Evolutionary conservation across 768 basidiomycete genomes (phyloP).

Genomic region (Amanita inopinata): DNA sequence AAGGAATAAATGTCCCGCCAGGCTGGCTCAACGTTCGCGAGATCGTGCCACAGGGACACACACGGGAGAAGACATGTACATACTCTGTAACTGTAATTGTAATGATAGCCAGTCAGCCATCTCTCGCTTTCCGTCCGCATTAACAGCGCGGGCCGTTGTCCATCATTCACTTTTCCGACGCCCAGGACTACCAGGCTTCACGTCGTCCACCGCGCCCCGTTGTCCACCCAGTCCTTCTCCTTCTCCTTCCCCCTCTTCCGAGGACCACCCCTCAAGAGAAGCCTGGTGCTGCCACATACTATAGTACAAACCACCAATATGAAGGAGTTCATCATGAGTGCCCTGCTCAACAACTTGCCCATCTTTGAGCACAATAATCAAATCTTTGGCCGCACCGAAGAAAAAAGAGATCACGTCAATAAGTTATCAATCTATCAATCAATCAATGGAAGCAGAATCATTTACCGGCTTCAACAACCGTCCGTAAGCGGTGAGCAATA

Average conservation of each 20-base stretch:
- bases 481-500: slow-evolving; percentile 88
- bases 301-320: slow-evolving; percentile 57
- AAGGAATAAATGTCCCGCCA: too few relatives aligned
- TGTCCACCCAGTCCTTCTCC: too few relatives aligned
- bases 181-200: too few relatives aligned
- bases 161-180: too few relatives aligned
- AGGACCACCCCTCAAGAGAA: slow-evolving; percentile 23
- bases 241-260: neutral
- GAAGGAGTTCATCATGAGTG: slow-evolving; percentile 81
- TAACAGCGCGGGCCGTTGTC: too few relatives aligned
- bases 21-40: too few relatives aligned
- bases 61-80: too few relatives aligned
- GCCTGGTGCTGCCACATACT: slow-evolving; percentile 81
- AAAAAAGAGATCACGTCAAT: neutral
- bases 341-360: slow-evolving; percentile 89
- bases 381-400: slow-evolving; percentile 34
- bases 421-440: neutral
- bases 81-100: too few relatives aligned
- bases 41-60: too few relatives aligned
- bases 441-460: slow-evolving; percentile 9
- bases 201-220: too few relatives aligned
- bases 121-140: too few relatives aligned
- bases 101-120: too few relatives aligned
- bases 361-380: slow-evolving; percentile 91
- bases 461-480: slow-evolving; percentile 82